A percentile compares a stretch with the other conserved stretches of the same genome.
Conservation (phyloP, 2,329 filamentous ascomycete species). For the Hypoxylon sp. region DNA sequence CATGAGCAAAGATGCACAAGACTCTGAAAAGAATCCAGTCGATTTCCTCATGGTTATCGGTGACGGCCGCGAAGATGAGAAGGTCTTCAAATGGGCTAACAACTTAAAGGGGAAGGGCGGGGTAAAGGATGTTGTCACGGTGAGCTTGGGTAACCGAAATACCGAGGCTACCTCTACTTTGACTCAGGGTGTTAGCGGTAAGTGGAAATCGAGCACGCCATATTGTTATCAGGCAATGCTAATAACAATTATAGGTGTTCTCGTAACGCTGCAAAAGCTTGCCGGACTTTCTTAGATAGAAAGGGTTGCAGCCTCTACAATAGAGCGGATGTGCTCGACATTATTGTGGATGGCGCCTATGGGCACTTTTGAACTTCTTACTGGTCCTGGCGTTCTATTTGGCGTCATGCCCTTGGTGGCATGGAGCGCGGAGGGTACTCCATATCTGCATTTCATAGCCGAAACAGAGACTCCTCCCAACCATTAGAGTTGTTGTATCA, state of each 20-base stretch:
- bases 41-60: slow-evolving; percentile 93
- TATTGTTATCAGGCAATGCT: slow-evolving; percentile 28
- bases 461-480: slow-evolving; percentile 35
- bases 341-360: slow-evolving; percentile 37
- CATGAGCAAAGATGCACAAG: slow-evolving; percentile 59
- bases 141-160: slow-evolving; percentile 88
- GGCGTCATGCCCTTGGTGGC: slow-evolving; percentile 15
- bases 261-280: slow-evolving; percentile 68
- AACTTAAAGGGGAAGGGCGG: slow-evolving; percentile 71
- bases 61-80: slow-evolving; percentile 93
- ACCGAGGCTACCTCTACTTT: slow-evolving; percentile 89
- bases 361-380: slow-evolving; percentile 14
- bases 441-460: slow-evolving; percentile 40
- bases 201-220: slow-evolving; percentile 55
- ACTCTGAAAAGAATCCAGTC: slow-evolving; percentile 62
- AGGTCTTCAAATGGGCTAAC: slow-evolving; percentile 96
- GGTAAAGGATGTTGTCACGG: slow-evolving; percentile 82
- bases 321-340: slow-evolving; percentile 34
- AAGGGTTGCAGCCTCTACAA: slow-evolving; percentile 31
- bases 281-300: slow-evolving; percentile 58
- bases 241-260: slow-evolving; percentile 59
- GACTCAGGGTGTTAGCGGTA: slow-evolving; percentile 92
- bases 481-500: slow-evolving; percentile 33
- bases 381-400: slow-evolving; percentile 24
- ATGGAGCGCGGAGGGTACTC: slow-evolving; percentile 22